Percentiles rank a stretch among this genome's conserved stretches.
These are phyloP conservation scores for Candida adriatica DNA, from an alignment of 805 yeast species.

Conservation along the genomic window DNA sequence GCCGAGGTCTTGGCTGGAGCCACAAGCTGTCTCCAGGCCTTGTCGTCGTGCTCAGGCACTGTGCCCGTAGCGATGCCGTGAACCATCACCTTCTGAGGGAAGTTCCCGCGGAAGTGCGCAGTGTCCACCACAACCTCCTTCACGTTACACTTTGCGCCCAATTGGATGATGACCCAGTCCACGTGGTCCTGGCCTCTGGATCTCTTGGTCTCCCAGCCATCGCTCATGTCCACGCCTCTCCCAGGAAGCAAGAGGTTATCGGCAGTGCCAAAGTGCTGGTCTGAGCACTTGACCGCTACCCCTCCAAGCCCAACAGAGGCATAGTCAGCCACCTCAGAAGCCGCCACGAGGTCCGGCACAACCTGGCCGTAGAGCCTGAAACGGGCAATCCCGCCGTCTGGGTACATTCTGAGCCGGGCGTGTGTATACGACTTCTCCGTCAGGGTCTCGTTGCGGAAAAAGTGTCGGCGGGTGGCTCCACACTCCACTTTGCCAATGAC, in stretches of 20 bases:
- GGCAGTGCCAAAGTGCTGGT: constrained; percentile 92
- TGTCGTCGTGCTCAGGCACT: constrained; percentile 34
- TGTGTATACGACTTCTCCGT: constrained; percentile 70
- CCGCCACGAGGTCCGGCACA: constrained; percentile 44
- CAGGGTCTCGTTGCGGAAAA: constrained; percentile 54
- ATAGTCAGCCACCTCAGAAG: constrained; percentile 45
- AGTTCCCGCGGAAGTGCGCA: constrained; percentile 91
- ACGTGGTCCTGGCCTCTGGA: constrained; percentile 78
- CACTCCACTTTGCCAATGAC: constrained; percentile 70
- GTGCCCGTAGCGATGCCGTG: constrained; percentile 45
- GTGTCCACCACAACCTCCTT: constrained; percentile 72
- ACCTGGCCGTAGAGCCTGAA: constrained; percentile 86
- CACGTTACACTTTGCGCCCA: constrained; percentile 61
- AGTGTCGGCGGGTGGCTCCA: constrained; percentile 85
- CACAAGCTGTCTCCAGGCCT: constrained; percentile 60
- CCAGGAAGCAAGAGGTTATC: constrained; percentile 89
- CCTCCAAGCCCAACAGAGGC: constrained; percentile 88
- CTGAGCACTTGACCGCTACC: constrained; percentile 73
- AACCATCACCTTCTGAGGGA: constrained; percentile 74
- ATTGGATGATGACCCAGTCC: constrained; percentile 84
- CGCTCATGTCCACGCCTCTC: constrained; percentile 93
- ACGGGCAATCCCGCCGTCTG: constrained; percentile 97
- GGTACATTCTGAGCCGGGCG: constrained; percentile 83
- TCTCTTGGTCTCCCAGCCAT: constrained; percentile 97
- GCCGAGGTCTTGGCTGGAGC: constrained; percentile 71